A percentile compares a stretch with the other conserved stretches of the same genome.
Conservation (phyloP, 2,329 filamentous ascomycete species). For the Colletotrichum liaoningense region DNA sequence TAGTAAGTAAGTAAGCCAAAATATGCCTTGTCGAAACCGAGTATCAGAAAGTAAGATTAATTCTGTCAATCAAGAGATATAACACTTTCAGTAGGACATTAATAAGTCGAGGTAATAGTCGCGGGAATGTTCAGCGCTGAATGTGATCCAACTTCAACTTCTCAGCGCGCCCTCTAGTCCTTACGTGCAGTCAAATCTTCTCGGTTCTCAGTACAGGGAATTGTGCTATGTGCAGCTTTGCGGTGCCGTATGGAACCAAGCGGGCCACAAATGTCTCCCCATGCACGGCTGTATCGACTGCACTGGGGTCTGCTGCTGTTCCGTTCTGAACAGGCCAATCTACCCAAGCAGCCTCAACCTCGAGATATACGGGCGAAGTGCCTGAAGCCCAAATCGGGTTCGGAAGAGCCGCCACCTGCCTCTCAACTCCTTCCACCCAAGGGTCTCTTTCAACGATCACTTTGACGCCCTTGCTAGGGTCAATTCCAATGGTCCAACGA, state of each 20-base stretch:
- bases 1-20: no score
- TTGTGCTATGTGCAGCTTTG: slow-evolving; percentile 59
- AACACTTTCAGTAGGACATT: no score
- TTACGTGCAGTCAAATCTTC: neutral
- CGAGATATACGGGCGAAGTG: slow-evolving; percentile 45
- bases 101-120: no score
- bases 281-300: slow-evolving; percentile 46
- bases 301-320: slow-evolving; percentile 9
- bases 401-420: slow-evolving; percentile 41
- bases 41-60: no score
- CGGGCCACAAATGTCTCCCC: neutral
- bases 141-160: no score
- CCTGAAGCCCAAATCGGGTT: slow-evolving; percentile 46
- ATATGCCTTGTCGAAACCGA: no score
- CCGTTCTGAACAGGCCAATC: slow-evolving; percentile 10
- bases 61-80: no score
- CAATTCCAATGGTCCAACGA: slow-evolving; percentile 45
- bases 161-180: no score
- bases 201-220: slow-evolving; percentile 43
- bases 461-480: slow-evolving; percentile 29
- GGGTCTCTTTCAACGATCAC: slow-evolving; percentile 36
- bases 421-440: slow-evolving; percentile 27
- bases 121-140: no score
- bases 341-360: slow-evolving; percentile 43
- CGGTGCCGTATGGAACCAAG: slow-evolving; percentile 57